Evolutionary conservation across 805 yeast species (phyloP), one percentile per base, ranked within the genome.

Genomic region (Sugiyamaella floridensis): DNA sequence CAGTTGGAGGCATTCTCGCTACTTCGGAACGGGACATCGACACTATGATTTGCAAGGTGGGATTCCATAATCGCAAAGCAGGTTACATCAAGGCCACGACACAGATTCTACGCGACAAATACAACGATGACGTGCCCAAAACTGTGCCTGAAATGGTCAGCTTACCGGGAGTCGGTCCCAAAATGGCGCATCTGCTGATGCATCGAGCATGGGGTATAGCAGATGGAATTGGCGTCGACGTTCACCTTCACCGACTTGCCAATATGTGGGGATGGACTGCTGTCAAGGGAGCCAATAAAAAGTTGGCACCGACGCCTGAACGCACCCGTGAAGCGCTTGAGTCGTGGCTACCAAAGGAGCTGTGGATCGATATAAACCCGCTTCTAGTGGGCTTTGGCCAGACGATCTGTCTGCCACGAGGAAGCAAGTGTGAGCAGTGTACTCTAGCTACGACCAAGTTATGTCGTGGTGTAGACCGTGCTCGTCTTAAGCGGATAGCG

Each of bases 161-260:
- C 0, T 70, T 90, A 32, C 97, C 97, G 0, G 98, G 98, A 0
- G 95, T 90, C 2, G 98, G 98, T 0, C 96, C 96, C 8, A 90
- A 90, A 66, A 90, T 90, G 98, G 96, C 95, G 0, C 85, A 79
- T 64, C 69, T 90, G 41, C 75, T 90, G 1, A 71, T 89, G 54
- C 96, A 89, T 61, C 78, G 80, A 42, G 96, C 93, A 0, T 89
- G 97, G 97, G 71, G 72, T 18, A 71, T 75, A 43, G 82, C 76
- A 50, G 71, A 74, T 12, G 97, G 97, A 0, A 87, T 90, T n/a
- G 97, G 97, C 8, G 97, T 90, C 10, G 98, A 90, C 65, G 90
- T 88, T 2, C 98, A 90, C 67, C 81, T 90, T 50, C 90, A 86
- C 60, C 72, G 98, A 50, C 71, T 89, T 54, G 81, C 89, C 0